Conservation (phyloP, 1,284 basidiomycete species). For the Tylopilus orsonianus region DNA sequence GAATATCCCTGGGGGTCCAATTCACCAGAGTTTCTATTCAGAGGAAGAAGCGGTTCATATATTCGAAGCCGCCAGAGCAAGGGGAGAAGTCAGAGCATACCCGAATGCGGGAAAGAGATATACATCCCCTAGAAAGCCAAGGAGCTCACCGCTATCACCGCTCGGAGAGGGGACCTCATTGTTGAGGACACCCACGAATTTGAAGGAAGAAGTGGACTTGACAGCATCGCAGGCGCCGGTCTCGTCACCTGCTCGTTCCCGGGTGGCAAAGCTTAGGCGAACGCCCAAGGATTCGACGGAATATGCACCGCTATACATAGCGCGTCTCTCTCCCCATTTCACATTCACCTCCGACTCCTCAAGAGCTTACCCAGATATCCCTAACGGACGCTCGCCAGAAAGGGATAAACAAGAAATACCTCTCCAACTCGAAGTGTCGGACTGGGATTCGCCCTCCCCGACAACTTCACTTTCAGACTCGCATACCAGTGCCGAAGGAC, state of each 20-base stretch:
- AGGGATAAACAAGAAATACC: background rate
- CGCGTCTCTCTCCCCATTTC: constrained; percentile 14
- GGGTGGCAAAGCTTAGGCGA: constrained; percentile 7
- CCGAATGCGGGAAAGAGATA: constrained; percentile 1
- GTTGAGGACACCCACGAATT: constrained; percentile 14
- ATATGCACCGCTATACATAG: constrained; percentile 18
- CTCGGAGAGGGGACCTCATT: constrained; percentile 15
- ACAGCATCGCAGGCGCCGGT: background rate
- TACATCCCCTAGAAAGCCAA: constrained; percentile 1
- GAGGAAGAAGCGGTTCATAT: constrained; percentile 41
- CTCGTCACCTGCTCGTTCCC: constrained; percentile 8
- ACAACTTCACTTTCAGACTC: constrained; percentile 4
- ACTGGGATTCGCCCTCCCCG: constrained; percentile 5
- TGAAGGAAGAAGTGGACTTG: constrained; percentile 4
- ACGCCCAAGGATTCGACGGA: constrained; percentile 12
- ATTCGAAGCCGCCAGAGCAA: constrained; percentile 37
- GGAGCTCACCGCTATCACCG: constrained; percentile 13
- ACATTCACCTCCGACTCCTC: constrained; percentile 19
- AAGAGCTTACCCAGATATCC: constrained; percentile 10
- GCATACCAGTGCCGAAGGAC: constrained; percentile 11
- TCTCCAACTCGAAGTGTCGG: constrained; percentile 7
- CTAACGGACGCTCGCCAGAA: background rate
- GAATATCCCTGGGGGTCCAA: constrained; percentile 41
- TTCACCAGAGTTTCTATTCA: constrained; percentile 43
- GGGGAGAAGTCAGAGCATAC: constrained; percentile 26